A percentile compares a stretch with the other conserved stretches of the same genome.
phyloP scores from a whole-genome alignment of 1,284 basidiomycete species.

The Apiotrichum mycotoxinovorans region DNA sequence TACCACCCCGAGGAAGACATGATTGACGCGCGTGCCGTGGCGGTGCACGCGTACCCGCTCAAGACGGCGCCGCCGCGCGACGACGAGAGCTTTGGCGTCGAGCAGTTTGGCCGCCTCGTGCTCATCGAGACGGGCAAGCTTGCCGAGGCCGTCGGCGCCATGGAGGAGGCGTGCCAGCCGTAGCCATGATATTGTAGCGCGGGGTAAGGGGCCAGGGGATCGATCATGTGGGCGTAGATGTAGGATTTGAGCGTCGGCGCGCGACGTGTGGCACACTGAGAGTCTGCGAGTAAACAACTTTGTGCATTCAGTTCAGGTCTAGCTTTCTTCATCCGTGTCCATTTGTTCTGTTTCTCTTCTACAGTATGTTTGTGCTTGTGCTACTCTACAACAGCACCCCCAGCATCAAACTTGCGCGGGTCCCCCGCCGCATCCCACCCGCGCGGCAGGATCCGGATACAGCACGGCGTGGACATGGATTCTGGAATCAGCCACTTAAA shows the following conservation, averaged over 20 bases:
- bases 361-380: no score
- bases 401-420: conserved; percentile 35
- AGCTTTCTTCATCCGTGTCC: no score
- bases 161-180: conserved; percentile 43
- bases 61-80: conserved; percentile 62
- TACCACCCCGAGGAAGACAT: conserved; percentile 85
- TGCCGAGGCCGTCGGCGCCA: conserved; percentile 41
- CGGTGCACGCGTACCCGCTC: conserved; percentile 65
- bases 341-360: neutral
- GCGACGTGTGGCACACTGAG: no score
- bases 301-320: no score
- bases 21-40: conserved; percentile 64
- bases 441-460: conserved; percentile 22
- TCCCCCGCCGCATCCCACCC: conserved; percentile 31
- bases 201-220: no score
- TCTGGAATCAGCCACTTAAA: conserved; percentile 3
- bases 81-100: conserved; percentile 72
- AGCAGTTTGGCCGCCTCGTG: conserved; percentile 71
- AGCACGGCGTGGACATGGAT: conserved; percentile 28
- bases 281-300: no score
- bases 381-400: conserved; percentile 15
- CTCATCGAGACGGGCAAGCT: conserved; percentile 55
- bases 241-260: no score
- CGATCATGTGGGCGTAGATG: no score
- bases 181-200: neutral